Base-by-base conservation (phyloP, 2,329 filamentous ascomycete genomes). In the Chaetomium sp. region DNA sequence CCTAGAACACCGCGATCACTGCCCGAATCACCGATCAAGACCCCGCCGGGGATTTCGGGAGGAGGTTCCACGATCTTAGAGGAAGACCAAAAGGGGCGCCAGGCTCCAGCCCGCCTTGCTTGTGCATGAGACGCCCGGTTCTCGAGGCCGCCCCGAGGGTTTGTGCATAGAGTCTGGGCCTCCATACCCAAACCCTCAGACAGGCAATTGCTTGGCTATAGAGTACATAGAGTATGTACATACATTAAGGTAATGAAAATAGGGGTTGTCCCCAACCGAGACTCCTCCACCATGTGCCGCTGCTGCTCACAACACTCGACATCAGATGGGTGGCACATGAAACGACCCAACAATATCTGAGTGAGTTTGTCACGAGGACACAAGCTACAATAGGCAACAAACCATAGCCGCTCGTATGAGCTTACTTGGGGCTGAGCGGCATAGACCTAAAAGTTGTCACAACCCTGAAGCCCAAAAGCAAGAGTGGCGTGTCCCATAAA, bases 241-340 rank as follows among this genome's bases (percentile, higher is more conserved):
- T n/a, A n/a, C n/a, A n/a, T n/a, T n/a, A n/a, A n/a, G n/a, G n/a
- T 51, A 2, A 23, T 16, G 31, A 57, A 57, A 47, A 47, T 47
- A 47, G 56, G 56, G 35, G 56, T 10, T 31, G 35, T 45, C 35
- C 12, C 19, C 53, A 56, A 49, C 23, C 19, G 29, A 23, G 29
- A 16, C 29, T 25, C 31, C 27, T 13, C 31, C 57, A 23, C 29
- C 4, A 13, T 2, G 12, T 8, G 33, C 5, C 38, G n/a, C n/a
- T 23, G n/a, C n/a, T 35, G 57, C 42, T 50, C 29, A 21, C 50
- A 19, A 8, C n/a, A 21, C n/a, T 27, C 8, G n/a, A 57, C 42
- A 57, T 57, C 60, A 23, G 45, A 63, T 55, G n/a, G 29, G 55
- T 3, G 55, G 64, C 60, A 63, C 55, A 38, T 49, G 33, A 60